Conservation (phyloP, 495 filamentous ascomycete genomes). For the Penicillium parvum region DNA sequence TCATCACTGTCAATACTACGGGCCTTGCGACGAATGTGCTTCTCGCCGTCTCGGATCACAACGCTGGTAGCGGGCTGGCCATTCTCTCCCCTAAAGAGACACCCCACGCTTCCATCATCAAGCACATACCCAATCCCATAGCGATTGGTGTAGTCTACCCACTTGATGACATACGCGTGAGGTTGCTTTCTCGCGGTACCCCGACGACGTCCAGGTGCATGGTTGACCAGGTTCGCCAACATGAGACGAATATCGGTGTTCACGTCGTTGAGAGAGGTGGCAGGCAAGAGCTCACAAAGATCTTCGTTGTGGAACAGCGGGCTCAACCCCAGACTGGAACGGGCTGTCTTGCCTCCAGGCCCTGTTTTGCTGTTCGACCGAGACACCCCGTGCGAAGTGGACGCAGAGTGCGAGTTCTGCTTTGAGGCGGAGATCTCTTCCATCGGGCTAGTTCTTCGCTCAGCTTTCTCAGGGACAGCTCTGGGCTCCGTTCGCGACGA, state of each 20-base stretch:
- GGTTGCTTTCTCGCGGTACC: constrained; percentile 29
- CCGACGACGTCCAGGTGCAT: constrained; percentile 33
- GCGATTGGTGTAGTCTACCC: constrained; percentile 93
- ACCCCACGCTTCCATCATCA: constrained; percentile 78
- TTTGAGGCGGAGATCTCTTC: constrained; percentile 7
- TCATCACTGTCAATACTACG: constrained; percentile 53
- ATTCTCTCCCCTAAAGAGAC: constrained; percentile 66
- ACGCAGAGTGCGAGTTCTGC: constrained; percentile 8
- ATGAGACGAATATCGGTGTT: constrained; percentile 40
- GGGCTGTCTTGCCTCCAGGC: constrained; percentile 29
- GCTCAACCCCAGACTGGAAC: constrained; percentile 37
- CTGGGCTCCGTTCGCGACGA: constrained; percentile 15
- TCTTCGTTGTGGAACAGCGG: constrained; percentile 40
- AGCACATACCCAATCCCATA: constrained; percentile 84
- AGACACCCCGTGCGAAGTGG: constrained; percentile 17
- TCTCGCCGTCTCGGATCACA: constrained; percentile 60
- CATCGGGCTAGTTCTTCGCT: constrained; percentile 11
- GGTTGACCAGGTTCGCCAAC: constrained; percentile 37
- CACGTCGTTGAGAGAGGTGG: constrained; percentile 39
- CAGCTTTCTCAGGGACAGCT: constrained; percentile 5
- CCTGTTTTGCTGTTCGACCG: constrained; percentile 34
- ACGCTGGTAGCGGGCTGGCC: constrained; percentile 60
- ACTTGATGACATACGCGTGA: constrained; percentile 67
- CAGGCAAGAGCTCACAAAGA: constrained; percentile 31
- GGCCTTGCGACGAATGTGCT: constrained; percentile 46